Base-by-base conservation (phyloP, 2,329 filamentous ascomycete genomes). In the Trichoderma guizhouense region DNA sequence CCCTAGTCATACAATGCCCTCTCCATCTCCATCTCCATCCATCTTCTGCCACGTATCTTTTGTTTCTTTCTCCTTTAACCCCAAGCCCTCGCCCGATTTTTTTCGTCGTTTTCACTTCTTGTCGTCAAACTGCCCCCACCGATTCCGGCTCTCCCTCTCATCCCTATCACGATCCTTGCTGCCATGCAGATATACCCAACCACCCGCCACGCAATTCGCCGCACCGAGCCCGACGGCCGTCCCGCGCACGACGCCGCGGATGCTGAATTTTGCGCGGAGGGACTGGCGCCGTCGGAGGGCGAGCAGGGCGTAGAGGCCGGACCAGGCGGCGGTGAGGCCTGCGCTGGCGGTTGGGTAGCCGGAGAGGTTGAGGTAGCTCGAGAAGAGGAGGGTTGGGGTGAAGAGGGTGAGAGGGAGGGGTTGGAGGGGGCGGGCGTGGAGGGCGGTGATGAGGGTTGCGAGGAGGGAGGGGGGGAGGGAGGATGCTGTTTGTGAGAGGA, bases 291-390 rank as follows among this genome's bases (percentile, higher is more conserved):
- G 79, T 4, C 88, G 85, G 73, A 88, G 78, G 1, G 88, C 87
- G 64, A 89, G 81, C 47, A 90, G 80, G 5, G 85, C 84, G 78
- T 90, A 90, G 18, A 89, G 82, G 34, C 87, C 88, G 58, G 86
- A 88, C 81, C 86, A 87, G 18, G 88, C 87, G 67, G 86, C 86
- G 0, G 86, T 84, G 71, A 89, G 80, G 65, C 87, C 88, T 3
- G 87, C 88, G 71, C 84, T 84, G 77, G 88, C 87, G 66, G 86
- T 87, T 73, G 84, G 85, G 81, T 86, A 89, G 72, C 88, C 88
- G 24, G 87, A 86, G 7, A 90, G 84, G 78, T 88, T 89, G 76
- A 89, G 84, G 80, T 90, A 90, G 77, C 84, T 86, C 69, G 84
- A 82, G 80, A 89, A 88, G 71, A 88, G 79, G 36, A 89, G 84